Conservation (phyloP, 306 rosid genomes). For the Trifolium repens region DNA sequence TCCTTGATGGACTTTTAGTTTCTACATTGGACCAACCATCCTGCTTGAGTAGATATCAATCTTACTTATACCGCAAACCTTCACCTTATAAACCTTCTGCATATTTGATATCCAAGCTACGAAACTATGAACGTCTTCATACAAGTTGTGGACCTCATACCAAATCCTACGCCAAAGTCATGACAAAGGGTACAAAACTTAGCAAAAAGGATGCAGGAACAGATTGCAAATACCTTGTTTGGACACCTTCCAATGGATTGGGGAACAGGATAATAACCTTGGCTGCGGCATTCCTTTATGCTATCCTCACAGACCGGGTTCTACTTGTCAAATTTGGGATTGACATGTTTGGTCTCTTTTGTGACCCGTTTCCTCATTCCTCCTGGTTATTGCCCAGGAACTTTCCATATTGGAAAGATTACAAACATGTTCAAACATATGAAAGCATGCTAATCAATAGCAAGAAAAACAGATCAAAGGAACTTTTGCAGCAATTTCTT, state of each 20-base stretch:
- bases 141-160: conserved; percentile 71
- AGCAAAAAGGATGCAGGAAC: conserved; percentile 1
- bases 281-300: conserved; percentile 72
- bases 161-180: conserved; percentile 53
- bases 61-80: conserved; percentile 60
- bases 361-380: conserved; percentile 71
- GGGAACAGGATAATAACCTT: conserved; percentile 78
- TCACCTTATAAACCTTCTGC: conserved; percentile 61
- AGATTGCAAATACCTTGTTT: conserved; percentile 68
- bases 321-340: conserved; percentile 68
- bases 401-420: conserved; percentile 58
- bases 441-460: conserved; percentile 51
- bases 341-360: conserved; percentile 72
- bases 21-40: conserved; percentile 58
- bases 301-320: conserved; percentile 74
- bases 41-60: conserved; percentile 70
- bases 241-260: conserved; percentile 68
- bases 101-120: conserved; percentile 62
- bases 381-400: conserved; percentile 67
- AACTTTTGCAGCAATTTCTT: conserved; percentile 48
- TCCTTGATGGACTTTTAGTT: conserved; percentile 66
- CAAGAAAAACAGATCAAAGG: conserved; percentile 37
- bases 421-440: conserved; percentile 52
- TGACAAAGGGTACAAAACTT: conserved; percentile 43
- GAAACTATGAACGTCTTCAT: conserved; percentile 76